Evolutionary conservation across 2,329 filamentous ascomycete genomes (phyloP).

Genomic region (Fusarium fracticaudum): DNA sequence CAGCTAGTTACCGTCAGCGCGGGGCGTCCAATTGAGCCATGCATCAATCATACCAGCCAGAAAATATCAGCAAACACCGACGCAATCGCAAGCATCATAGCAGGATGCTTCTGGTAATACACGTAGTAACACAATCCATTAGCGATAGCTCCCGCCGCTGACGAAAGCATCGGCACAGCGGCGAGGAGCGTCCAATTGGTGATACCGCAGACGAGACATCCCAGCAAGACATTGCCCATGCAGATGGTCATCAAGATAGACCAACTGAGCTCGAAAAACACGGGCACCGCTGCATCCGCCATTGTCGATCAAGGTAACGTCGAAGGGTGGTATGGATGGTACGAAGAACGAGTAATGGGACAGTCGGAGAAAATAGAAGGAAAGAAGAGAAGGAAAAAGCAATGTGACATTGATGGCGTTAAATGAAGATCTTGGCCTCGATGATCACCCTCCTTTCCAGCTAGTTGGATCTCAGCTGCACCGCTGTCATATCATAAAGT

Average conservation of each 20-base stretch:
- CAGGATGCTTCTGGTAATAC: conserved; percentile 46
- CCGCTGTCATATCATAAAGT: neutral
- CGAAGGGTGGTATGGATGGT: neutral
- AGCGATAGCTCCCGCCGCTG: conserved; percentile 50
- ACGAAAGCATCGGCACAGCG: conserved; percentile 51
- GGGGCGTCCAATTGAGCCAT: fast-evolving
- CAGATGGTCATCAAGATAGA: conserved; percentile 55
- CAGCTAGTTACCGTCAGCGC: conserved; percentile 38
- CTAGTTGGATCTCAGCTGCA: neutral
- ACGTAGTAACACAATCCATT: conserved; percentile 55
- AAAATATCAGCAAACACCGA: conserved; percentile 50
- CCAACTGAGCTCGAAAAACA: conserved; percentile 55
- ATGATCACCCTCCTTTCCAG: conserved; percentile 2
- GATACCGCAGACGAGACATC: conserved; percentile 51
- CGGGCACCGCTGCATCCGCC: conserved; percentile 8
- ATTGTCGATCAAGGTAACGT: neutral
- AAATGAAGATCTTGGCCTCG: neutral
- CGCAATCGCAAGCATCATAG: conserved; percentile 41
- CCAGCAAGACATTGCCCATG: conserved; percentile 50
- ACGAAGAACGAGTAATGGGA: neutral
- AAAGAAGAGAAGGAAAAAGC: neutral
- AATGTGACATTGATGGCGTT: conserved; percentile 6
- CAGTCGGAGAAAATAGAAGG: neutral
- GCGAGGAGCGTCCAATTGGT: conserved; percentile 49
- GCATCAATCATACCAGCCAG: conserved; percentile 49